Conservation (phyloP, 2,329 filamentous ascomycete species). For the Fusarium multiceps region DNA sequence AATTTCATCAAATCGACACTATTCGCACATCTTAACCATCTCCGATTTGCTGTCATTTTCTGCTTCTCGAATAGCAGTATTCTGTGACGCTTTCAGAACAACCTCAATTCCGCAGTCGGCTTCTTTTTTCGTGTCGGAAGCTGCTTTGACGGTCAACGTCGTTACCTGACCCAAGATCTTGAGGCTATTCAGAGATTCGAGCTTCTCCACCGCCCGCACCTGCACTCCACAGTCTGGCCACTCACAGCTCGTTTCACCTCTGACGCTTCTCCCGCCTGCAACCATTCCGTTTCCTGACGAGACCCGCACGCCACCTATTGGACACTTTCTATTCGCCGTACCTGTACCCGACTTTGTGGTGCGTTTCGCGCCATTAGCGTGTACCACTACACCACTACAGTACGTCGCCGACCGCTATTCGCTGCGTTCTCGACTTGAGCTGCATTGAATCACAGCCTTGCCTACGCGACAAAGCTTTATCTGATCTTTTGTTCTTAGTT, state of each 20-base stretch:
- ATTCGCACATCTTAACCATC: constrained; percentile 51
- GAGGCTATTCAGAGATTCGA: constrained; percentile 56
- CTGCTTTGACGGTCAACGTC: constrained; percentile 23
- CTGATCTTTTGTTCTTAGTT: constrained; percentile 17
- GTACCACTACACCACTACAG: constrained; percentile 32
- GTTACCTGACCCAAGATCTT: constrained; percentile 44
- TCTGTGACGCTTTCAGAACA: constrained; percentile 42
- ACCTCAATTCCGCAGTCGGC: constrained; percentile 36
- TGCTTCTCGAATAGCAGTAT: constrained; percentile 48
- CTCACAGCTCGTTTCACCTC: constrained; percentile 42
- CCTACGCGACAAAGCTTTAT: constrained; percentile 33
- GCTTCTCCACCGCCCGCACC: constrained; percentile 41
- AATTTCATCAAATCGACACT: constrained; percentile 58
- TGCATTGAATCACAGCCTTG: constrained; percentile 40
- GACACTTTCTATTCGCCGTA: constrained; percentile 36
- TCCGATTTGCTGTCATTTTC: constrained; percentile 52
- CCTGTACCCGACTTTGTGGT: constrained; percentile 36
- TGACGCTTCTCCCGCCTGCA: constrained; percentile 38
- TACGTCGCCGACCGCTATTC: constrained; percentile 33
- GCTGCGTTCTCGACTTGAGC: constrained; percentile 23
- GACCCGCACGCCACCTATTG: constrained; percentile 28
- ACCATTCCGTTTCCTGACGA: constrained; percentile 39
- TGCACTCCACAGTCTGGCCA: constrained; percentile 41
- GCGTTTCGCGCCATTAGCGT: constrained; percentile 34
- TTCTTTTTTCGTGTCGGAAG: constrained; percentile 37